Evolutionary conservation across 306 rosid species (phyloP).

Genomic region (Quercus glauca): DNA sequence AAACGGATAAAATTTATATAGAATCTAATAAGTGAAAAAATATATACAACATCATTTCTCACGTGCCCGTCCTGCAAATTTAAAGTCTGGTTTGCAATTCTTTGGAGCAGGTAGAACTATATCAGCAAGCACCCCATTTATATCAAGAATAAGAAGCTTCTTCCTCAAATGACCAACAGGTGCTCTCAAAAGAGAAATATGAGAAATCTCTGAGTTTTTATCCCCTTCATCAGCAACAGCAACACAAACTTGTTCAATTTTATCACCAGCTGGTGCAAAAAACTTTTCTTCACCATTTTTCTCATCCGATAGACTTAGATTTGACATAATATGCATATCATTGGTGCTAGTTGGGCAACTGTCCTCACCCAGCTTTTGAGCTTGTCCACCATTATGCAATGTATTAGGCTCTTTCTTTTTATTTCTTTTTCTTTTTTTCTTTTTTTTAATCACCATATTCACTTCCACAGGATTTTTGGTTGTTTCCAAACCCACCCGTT

Average conservation of each 20-base stretch:
- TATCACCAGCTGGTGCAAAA: constrained; percentile 12
- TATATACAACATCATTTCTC: constrained; percentile 17
- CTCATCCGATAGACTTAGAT: constrained; percentile 6
- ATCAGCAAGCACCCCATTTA: constrained; percentile 81
- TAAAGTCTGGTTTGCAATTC: constrained; percentile 48
- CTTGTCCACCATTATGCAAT: constrained; percentile 5
- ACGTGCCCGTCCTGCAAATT: constrained; percentile 51
- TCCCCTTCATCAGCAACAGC: constrained; percentile 25
- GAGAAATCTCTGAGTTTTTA: constrained; percentile 9
- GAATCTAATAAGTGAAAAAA: constrained; percentile 2
- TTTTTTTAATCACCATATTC: constrained; percentile 16
- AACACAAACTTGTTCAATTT: constrained; percentile 4
- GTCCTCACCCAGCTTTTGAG: constrained; percentile 23
- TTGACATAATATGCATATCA: constrained; percentile 2
- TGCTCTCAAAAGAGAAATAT: constrained; percentile 31
- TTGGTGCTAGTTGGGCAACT: not conserved
- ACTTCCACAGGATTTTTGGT: constrained; percentile 1
- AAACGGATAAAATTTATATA: not conserved
- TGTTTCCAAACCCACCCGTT: constrained; percentile 6
- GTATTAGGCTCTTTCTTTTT: constrained; percentile 19
- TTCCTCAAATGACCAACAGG: constrained; percentile 35
- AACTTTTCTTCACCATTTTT: constrained; percentile 10
- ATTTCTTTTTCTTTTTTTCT: constrained; percentile 17
- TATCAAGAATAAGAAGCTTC: constrained; percentile 79
- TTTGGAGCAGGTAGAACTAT: constrained; percentile 58